Evolutionary conservation across 768 basidiomycete species (phyloP).

Genomic region (Boletus fagicola): DNA sequence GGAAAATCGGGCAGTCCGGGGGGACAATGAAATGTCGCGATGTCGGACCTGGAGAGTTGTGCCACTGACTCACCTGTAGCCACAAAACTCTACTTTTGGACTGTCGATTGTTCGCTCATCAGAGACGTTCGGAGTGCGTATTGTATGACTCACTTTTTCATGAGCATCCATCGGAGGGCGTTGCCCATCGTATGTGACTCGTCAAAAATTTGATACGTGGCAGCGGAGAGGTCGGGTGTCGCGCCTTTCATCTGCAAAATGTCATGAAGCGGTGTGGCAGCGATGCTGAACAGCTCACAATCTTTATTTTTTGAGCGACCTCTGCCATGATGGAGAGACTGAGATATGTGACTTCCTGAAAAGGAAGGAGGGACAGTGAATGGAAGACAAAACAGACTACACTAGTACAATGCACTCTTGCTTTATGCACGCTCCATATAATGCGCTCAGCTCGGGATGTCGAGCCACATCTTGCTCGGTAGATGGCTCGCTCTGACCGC

Average conservation of each 20-base stretch:
- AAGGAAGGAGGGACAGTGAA: background rate
- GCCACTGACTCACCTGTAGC: slow-evolving; percentile 70
- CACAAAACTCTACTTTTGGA: slow-evolving; percentile 97
- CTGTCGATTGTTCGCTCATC: slow-evolving; percentile 46
- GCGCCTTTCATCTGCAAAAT: slow-evolving; percentile 77
- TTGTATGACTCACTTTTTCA: slow-evolving; percentile 82
- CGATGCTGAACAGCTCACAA: slow-evolving; percentile 22
- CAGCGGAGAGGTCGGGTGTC: slow-evolving; percentile 76
- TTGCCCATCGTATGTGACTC: slow-evolving; percentile 98
- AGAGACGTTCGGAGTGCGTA: background rate
- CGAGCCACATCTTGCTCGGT: background rate
- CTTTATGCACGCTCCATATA: slow-evolving; percentile 13
- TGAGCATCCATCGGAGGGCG: slow-evolving; percentile 93
- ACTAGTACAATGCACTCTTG: no score
- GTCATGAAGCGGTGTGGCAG: slow-evolving; percentile 11
- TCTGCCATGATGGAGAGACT: slow-evolving; percentile 27
- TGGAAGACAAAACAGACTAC: no score
- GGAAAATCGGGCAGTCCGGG: background rate
- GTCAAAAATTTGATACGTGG: slow-evolving; percentile 88
- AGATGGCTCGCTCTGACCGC: slow-evolving; percentile 32
- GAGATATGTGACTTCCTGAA: background rate
- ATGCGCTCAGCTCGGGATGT: background rate
- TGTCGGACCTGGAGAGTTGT: background rate
- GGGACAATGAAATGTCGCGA: slow-evolving; percentile 15
- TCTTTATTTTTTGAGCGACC: slow-evolving; percentile 31